Percentiles rank a stretch among this genome's conserved stretches.
phyloP scores from a whole-genome alignment of 1,139 yeast species.

The Candida sanyaensis region DNA sequence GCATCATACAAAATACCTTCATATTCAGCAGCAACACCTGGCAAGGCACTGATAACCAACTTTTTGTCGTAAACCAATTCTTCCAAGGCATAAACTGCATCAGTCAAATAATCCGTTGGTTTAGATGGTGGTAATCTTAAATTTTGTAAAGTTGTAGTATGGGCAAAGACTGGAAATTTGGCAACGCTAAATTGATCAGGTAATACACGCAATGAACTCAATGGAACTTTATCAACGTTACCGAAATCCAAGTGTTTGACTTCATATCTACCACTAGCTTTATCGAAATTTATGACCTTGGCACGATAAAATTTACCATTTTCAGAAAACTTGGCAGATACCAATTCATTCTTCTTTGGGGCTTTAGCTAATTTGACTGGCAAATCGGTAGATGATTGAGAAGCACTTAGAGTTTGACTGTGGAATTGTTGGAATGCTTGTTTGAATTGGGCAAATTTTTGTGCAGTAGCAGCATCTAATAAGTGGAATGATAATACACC shows the following conservation, averaged over 20 bases:
- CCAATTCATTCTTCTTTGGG: constrained; percentile 61
- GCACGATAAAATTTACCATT: constrained; percentile 66
- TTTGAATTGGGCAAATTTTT: constrained; percentile 45
- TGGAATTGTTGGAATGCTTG: constrained; percentile 48
- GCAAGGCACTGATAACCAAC: constrained; percentile 58
- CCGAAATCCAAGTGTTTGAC: constrained; percentile 72
- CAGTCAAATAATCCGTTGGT: constrained; percentile 60
- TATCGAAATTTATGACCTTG: constrained; percentile 52
- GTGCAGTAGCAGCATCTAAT: constrained; percentile 35
- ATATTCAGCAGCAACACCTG: constrained; percentile 42
- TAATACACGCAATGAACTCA: constrained; percentile 51
- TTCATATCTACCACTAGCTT: constrained; percentile 44
- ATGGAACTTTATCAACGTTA: constrained; percentile 50
- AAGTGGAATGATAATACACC: constrained; percentile 61
- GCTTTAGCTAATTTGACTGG: constrained; percentile 45
- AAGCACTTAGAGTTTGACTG: constrained; percentile 40
- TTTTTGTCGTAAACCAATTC: constrained; percentile 56
- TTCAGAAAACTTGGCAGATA: constrained; percentile 57
- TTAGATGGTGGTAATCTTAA: constrained; percentile 60
- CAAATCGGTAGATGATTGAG: constrained; percentile 39
- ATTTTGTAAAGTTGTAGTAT: constrained; percentile 55
- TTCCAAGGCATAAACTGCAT: constrained; percentile 59
- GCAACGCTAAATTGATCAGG: constrained; percentile 52
- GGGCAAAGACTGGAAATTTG: constrained; percentile 57
- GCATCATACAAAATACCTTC: constrained; percentile 64